A percentile compares a stretch with the other conserved stretches of the same genome.
Evolutionary conservation across 2,329 filamentous ascomycete genomes (phyloP).

Genomic region (Aspergillus nomiae): DNA sequence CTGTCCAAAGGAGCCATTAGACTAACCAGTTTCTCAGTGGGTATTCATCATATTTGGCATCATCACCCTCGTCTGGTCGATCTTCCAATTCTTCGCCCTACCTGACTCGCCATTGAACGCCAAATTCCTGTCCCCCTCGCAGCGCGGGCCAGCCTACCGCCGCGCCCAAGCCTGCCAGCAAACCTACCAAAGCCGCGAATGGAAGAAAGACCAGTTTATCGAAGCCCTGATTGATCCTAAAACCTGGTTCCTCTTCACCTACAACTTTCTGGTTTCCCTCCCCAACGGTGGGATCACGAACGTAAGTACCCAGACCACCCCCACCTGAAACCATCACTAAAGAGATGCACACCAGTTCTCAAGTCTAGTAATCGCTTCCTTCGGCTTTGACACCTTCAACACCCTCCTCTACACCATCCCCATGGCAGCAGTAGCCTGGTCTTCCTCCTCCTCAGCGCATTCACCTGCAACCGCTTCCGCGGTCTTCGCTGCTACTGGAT

Average conservation of each 20-base stretch:
- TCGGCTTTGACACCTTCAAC: constrained; percentile 22
- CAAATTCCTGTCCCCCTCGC: constrained; percentile 9
- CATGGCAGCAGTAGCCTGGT: constrained; percentile 14
- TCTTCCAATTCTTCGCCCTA: constrained; percentile 11
- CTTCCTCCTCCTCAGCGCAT: constrained; percentile 8
- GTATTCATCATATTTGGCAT: constrained; percentile 18
- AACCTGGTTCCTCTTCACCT: constrained; percentile 33
- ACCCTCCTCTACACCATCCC: constrained; percentile 19
- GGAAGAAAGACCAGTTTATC: constrained; percentile 27
- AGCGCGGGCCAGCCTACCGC: constrained; percentile 13
- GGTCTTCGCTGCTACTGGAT: constrained; percentile 14
- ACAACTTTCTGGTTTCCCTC: constrained; percentile 28
- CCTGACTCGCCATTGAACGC: constrained; percentile 16
- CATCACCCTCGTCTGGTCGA: constrained; percentile 12
- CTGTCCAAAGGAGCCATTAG: no score
- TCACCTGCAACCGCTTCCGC: constrained; percentile 9
- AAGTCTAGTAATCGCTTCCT: constrained; percentile 18
- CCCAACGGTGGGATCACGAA: constrained; percentile 32
- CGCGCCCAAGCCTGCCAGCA: constrained; percentile 6
- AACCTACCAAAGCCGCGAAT: constrained; percentile 9
- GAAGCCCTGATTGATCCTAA: constrained; percentile 38
- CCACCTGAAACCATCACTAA: background rate
- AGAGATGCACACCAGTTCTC: constrained; percentile 13
- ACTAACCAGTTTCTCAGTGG: background rate
- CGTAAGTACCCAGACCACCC: background rate